Evolutionary conservation across 2,329 filamentous ascomycete genomes (phyloP), one percentile per base, ranked within the genome.

Genomic region (Exophiala xenobiotica): DNA sequence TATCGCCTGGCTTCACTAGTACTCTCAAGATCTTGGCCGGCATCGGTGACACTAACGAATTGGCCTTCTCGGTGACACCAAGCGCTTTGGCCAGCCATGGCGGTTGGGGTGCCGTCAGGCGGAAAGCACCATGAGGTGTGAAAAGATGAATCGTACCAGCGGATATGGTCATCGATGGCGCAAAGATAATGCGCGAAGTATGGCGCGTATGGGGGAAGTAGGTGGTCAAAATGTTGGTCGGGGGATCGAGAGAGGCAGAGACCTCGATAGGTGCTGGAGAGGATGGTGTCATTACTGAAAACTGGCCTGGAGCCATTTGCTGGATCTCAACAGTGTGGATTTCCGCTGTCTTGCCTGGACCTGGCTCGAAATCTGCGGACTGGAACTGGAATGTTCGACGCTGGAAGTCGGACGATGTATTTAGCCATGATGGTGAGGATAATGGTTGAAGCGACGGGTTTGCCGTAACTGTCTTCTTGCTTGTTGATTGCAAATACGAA

Each of bases 1-100:
- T 72, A 58, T 95, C 83, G 0, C 93, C 93, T 61, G 90, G 90
- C 22, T 78, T 73, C 0, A 96, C 90, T 69, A 96, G 88, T 41
- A 96, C 93, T 59, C 89, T 83, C 56, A 99, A 73, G 20, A 99
- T 86, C 74, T 97, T 97, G 73, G 93, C 97, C 1, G 93, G 93
- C 93, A 99, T 99, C 0, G 93, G 93, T 18, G 93, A 90, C 19
- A 88, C 78, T 1, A 97, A 90, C 46, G 87, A 93, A 53, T 92
- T 91, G 5, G 84, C 78, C 0, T 80, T 79, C 64, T 95, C 89
- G 67, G 89, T 91, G 56, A 88, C 74, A 0, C 92, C 91, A 6
- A 96, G 76, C 0, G 90, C 90, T 70, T 95, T 92, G 62, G 90
- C 88, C 51, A 87, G 86, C 90, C 91, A 99, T 38, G 77, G 76